Evolutionary conservation across 2,329 filamentous ascomycete genomes (phyloP).

Genomic region (Cladosporium halotolerans): DNA sequence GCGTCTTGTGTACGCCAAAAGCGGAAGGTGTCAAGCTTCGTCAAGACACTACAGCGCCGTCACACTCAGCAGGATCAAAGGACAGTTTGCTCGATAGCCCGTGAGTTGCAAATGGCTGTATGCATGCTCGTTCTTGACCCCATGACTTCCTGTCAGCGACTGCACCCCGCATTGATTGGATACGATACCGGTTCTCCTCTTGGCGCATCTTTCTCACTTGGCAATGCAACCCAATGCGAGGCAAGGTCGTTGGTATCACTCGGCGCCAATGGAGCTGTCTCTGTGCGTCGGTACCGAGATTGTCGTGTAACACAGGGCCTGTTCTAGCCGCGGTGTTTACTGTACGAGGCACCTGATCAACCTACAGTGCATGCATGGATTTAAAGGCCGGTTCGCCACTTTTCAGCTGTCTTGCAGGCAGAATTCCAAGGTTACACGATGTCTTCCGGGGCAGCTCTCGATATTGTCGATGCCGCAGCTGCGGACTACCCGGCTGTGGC

Average conservation of each 20-base stretch:
- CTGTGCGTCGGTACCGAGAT: not conserved
- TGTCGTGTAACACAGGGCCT: not conserved
- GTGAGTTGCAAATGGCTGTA: no score
- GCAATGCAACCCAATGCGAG: not conserved
- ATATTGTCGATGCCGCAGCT: constrained; percentile 5
- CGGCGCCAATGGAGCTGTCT: constrained; percentile 1
- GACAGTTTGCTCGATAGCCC: no score
- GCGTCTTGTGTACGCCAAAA: no score
- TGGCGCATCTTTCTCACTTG: constrained; percentile 6
- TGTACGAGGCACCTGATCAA: not conserved
- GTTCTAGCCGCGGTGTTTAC: constrained; percentile 1
- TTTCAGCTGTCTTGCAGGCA: not conserved
- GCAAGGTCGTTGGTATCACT: not conserved
- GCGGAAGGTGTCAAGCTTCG: no score
- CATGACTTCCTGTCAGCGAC: not conserved
- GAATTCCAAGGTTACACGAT: not conserved
- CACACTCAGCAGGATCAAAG: no score
- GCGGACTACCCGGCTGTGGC: constrained; percentile 4
- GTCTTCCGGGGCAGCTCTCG: constrained; percentile 10
- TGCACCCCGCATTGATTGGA: not conserved
- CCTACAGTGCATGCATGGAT: not conserved
- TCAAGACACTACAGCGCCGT: no score
- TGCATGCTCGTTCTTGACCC: no score
- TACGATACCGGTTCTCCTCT: constrained; percentile 5
- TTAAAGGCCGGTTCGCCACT: not conserved